A percentile compares a stretch with the other conserved stretches of the same genome.
These are phyloP conservation scores for Medicago lupulina DNA, from an alignment of 306 rosid genomes.

Conservation along the genomic window DNA sequence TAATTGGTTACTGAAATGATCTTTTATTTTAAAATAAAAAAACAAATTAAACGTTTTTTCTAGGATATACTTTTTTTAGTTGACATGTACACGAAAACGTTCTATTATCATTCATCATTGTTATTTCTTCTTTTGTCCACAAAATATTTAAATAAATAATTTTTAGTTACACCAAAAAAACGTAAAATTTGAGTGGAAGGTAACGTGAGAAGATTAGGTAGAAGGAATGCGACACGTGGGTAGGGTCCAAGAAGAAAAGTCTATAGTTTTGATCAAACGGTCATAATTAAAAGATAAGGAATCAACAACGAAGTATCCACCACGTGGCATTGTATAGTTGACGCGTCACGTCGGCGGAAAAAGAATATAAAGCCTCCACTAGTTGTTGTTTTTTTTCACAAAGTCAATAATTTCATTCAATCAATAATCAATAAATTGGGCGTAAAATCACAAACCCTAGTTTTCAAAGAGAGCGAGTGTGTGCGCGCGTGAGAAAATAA, in stretches of 20 bases:
- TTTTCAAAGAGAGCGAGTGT: slow-evolving; percentile 16
- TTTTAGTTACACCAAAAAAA: no score
- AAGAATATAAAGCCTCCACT: slow-evolving; percentile 33
- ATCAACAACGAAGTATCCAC: background rate
- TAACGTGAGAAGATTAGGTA: slow-evolving; percentile 2
- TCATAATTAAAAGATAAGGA: background rate
- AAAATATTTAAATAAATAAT: background rate
- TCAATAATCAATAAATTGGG: background rate
- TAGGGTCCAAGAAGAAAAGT: slow-evolving; percentile 38
- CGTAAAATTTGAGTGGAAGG: background rate
- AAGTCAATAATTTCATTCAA: slow-evolving; percentile 40
- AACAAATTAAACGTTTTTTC: no score
- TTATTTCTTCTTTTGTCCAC: background rate
- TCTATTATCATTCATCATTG: background rate
- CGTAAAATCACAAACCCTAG: slow-evolving; percentile 50
- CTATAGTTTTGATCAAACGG: slow-evolving; percentile 29
- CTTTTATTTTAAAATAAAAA: no score
- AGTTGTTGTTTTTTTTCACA: no score
- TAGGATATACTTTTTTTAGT: no score
- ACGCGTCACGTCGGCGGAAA: slow-evolving; percentile 46
- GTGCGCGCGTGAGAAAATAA: background rate
- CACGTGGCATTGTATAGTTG: slow-evolving; percentile 37
- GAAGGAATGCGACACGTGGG: slow-evolving; percentile 12
- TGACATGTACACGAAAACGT: no score
- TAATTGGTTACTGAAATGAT: no score